Base-by-base conservation (phyloP, 345 rosid genomes). In the Salix arbutifolia region DNA sequence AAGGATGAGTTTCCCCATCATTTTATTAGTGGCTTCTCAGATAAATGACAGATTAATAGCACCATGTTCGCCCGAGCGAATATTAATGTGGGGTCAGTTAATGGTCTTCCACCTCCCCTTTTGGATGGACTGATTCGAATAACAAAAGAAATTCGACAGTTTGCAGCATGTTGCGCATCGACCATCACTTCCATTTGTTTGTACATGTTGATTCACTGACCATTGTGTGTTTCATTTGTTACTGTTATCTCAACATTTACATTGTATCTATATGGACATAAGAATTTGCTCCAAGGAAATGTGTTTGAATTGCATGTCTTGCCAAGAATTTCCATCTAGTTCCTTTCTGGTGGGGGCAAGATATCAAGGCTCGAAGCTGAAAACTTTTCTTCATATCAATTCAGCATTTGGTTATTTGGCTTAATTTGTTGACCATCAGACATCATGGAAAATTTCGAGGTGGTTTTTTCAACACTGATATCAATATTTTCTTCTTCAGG, bases 401-500 rank as follows among this genome's bases (percentile, higher is more conserved):
- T 44, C 42, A 18, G 40, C 25, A 66, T 16, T 66, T 18, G 37
- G 14, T 31, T 37, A 30, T 37, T 21, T 42, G 8, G 33, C 66
- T 72, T 58, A 58, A 9, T n/a, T 37, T 58, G 40, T 16, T 37
- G 7, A 37, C 33, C 13, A 35, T 8, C 48, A 23, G 48, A 58
- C 38, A 6, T n/a, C 67, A n/a, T 16, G 74, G 33, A 53, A 62
- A 58, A 8, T 67, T 58, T 56, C 16, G 13, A 26, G 12, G 66
- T 25, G 26, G 26, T 8, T 40, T 5, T 18, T 50, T 26, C 40
- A 56, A 30, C 19, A 71, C 26, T 42, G 46, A 70, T 69, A 16
- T 11, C 40, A 11, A 18, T 12, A 66, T 74, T 56, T 74, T 46
- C 28, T 73, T 38, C 70, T 85, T 75, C 83, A 92, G 94, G 97